A percentile compares a stretch with the other conserved stretches of the same genome.
Evolutionary conservation across 345 rosid species (phyloP).

Genomic region (Citrus cavaleriei): DNA sequence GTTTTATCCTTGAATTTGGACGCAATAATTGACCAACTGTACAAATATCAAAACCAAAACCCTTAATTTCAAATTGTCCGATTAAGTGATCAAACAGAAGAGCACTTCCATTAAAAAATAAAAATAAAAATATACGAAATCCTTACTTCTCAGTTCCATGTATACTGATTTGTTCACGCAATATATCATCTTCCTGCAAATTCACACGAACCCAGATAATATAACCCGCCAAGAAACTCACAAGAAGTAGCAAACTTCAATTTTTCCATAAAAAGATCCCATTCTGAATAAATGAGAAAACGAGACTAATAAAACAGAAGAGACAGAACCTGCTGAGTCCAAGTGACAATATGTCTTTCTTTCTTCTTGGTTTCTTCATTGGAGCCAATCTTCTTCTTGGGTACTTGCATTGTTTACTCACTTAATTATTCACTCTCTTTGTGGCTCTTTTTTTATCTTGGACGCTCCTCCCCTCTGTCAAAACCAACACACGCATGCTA

Average conservation of each 20-base stretch:
- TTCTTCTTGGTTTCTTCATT: constrained; percentile 80
- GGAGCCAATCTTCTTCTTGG: constrained; percentile 43
- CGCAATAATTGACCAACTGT: constrained; percentile 92
- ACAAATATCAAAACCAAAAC: constrained; percentile 15
- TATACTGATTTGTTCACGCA: constrained; percentile 69
- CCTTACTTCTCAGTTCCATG: constrained; percentile 91
- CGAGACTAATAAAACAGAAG: background rate
- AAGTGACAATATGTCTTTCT: constrained; percentile 82
- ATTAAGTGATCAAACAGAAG: background rate
- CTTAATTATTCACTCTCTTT: constrained; percentile 14
- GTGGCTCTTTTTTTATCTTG: constrained; percentile 17
- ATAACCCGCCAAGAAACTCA: background rate
- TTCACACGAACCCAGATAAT: constrained; percentile 23
- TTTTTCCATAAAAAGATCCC: background rate
- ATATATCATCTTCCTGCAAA: constrained; percentile 89
- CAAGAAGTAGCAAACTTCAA: background rate
- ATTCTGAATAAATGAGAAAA: background rate
- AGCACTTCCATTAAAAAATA: background rate
- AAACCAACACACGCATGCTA: constrained; percentile 48
- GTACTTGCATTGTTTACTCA: constrained; percentile 41
- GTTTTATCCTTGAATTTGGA: constrained; percentile 90
- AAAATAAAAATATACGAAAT: background rate
- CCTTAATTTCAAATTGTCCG: constrained; percentile 1
- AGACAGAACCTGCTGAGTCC: constrained; percentile 62
- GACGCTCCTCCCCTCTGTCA: constrained; percentile 65